phyloP scores from a whole-genome alignment of 805 yeast genomes.

The Nakazawaea populi region DNA sequence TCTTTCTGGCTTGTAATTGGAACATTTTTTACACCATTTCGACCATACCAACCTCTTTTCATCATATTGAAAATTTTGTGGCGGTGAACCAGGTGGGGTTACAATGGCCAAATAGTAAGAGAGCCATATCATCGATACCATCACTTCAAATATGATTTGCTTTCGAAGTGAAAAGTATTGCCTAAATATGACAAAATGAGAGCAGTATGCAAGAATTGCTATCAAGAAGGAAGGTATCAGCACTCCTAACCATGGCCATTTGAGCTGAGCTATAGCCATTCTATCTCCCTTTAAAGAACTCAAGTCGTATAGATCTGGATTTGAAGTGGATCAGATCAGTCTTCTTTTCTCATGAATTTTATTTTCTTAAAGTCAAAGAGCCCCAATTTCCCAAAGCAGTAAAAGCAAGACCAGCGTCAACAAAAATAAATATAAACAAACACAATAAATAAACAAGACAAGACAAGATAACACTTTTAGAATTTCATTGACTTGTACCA shows the following conservation, averaged over 20 bases:
- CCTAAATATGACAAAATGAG: slow-evolving; percentile 50
- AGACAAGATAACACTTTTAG: not conserved
- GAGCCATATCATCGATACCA: slow-evolving; percentile 59
- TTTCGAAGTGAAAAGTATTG: slow-evolving; percentile 31
- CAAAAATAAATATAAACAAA: not conserved
- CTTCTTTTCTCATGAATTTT: too few relatives aligned
- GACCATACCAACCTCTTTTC: slow-evolving; percentile 34
- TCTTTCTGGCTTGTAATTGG: slow-evolving; percentile 71
- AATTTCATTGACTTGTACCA: too few relatives aligned
- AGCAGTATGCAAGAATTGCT: slow-evolving; percentile 51
- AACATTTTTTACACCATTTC: slow-evolving; percentile 70
- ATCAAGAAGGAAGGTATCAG: slow-evolving; percentile 65
- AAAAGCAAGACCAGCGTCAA: not conserved
- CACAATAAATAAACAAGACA: not conserved
- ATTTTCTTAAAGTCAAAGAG: not conserved
- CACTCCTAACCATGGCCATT: slow-evolving; percentile 44
- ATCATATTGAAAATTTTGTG: slow-evolving; percentile 38
- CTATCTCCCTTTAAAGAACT: not conserved
- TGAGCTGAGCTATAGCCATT: slow-evolving; percentile 23
- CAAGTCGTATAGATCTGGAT: not conserved
- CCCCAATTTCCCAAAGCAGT: not conserved
- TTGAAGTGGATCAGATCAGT: too few relatives aligned
- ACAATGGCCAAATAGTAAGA: slow-evolving; percentile 67
- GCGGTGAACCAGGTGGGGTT: slow-evolving; percentile 66
- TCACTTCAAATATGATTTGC: slow-evolving; percentile 42